Conservation (phyloP, 1,284 basidiomycete genomes). For the Ceratobasidium sp. region DNA sequence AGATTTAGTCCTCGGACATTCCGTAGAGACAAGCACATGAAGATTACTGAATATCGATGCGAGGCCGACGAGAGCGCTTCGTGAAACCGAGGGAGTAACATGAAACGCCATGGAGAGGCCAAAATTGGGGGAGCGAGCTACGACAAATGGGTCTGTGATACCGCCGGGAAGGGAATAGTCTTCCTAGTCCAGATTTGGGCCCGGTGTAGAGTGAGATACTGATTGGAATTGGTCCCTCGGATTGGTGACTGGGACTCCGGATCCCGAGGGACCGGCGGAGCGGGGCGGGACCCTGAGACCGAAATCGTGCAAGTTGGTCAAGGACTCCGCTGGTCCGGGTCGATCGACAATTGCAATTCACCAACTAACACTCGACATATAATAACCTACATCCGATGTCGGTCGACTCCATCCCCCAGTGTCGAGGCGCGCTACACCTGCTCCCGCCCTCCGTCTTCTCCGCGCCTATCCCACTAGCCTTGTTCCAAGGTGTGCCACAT, state of each 20-base stretch:
- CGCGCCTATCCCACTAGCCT: not conserved
- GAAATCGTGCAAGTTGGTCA: not conserved
- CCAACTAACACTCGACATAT: not conserved
- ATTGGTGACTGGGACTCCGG: constrained; percentile 7
- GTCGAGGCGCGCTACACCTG: not conserved
- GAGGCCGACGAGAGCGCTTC: not conserved
- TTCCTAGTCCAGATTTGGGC: not conserved
- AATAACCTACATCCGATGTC: not conserved
- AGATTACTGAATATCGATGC: constrained; percentile 22
- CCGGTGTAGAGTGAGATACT: not conserved
- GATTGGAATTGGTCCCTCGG: constrained; percentile 5
- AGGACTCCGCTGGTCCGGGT: constrained; percentile 1
- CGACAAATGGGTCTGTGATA: constrained; percentile 20
- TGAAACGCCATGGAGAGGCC: constrained; percentile 5
- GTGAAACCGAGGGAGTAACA: constrained; percentile 17
- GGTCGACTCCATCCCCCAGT: constrained; percentile 7
- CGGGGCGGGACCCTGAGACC: constrained; percentile 1
- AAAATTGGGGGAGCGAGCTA: not conserved
- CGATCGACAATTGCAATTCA: constrained; percentile 6
- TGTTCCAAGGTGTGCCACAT: constrained; percentile 3
- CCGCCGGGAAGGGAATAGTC: constrained; percentile 10
- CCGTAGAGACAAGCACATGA: constrained; percentile 1
- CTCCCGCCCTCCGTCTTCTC: not conserved
- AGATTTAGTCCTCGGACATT: constrained; percentile 27
- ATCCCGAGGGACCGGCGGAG: not conserved